Percentiles rank a stretch among this genome's conserved stretches.
Conservation (phyloP, 1,284 basidiomycete genomes). For the Sutorius eximius region DNA sequence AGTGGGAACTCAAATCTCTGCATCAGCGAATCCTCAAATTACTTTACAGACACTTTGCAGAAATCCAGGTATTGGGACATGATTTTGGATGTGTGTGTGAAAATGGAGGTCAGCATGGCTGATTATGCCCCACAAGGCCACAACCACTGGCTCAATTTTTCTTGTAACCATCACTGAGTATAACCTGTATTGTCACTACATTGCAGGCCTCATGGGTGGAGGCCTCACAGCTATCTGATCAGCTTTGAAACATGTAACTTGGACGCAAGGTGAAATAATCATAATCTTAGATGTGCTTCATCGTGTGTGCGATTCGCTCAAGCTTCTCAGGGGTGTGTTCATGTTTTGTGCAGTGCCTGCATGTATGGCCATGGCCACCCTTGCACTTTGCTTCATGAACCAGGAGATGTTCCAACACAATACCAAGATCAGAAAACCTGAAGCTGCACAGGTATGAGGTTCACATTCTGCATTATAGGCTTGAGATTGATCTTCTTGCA, state of each 20-base stretch:
- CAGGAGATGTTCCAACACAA: constrained; percentile 85
- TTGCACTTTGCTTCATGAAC: constrained; percentile 93
- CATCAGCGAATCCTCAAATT: no score
- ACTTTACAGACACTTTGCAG: no score
- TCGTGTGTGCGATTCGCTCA: constrained; percentile 83
- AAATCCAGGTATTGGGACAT: constrained; percentile 69
- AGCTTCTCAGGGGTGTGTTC: constrained; percentile 91
- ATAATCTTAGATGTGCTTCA: constrained; percentile 91
- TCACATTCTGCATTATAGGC: not conserved
- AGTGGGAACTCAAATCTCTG: no score
- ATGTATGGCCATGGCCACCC: constrained; percentile 94
- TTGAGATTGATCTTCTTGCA: not conserved
- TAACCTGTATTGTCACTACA: constrained; percentile 98
- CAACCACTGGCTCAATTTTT: constrained; percentile 65
- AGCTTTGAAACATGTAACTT: constrained; percentile 72
- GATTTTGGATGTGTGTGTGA: constrained; percentile 79
- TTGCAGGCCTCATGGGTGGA: constrained; percentile 96
- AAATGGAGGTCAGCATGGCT: constrained; percentile 96
- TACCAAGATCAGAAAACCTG: constrained; percentile 94
- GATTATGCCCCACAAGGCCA: constrained; percentile 87
- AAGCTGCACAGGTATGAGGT: constrained; percentile 72
- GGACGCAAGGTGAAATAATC: constrained; percentile 86
- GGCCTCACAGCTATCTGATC: constrained; percentile 91
- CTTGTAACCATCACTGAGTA: constrained; percentile 81
- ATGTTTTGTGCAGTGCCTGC: constrained; percentile 97